Conservation (phyloP, 805 yeast species). For the Dipodascopsis uninucleata region DNA sequence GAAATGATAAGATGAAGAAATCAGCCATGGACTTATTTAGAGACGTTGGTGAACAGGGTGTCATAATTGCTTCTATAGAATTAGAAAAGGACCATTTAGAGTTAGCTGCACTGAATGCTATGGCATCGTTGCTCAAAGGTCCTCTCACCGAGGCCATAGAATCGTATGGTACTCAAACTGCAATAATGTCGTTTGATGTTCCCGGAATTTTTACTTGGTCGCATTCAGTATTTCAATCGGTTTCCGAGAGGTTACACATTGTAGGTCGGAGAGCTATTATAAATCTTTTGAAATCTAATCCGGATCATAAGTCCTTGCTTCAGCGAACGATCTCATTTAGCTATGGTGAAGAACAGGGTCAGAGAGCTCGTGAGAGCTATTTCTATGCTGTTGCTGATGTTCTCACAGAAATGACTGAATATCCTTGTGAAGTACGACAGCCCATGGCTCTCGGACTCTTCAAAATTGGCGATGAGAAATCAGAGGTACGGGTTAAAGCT, state of each 20-base stretch:
- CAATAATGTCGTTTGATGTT: conserved; percentile 66
- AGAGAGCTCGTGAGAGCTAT: conserved; percentile 59
- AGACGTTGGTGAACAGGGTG: conserved; percentile 37
- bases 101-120: conserved; percentile 68
- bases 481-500: conserved; percentile 67
- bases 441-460: conserved; percentile 71
- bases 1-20: conserved; percentile 58
- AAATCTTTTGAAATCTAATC: conserved; percentile 61
- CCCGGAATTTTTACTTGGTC: conserved; percentile 73
- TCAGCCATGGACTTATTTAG: conserved; percentile 39
- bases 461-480: conserved; percentile 71
- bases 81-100: conserved; percentile 70
- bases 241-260: conserved; percentile 55
- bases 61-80: conserved; percentile 68
- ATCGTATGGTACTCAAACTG: conserved; percentile 41
- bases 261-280: conserved; percentile 69
- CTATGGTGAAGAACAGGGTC: conserved; percentile 51
- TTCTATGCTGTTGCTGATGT: conserved; percentile 69
- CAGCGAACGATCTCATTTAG: conserved; percentile 68
- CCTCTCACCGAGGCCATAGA: conserved; percentile 48
- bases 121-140: conserved; percentile 76
- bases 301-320: conserved; percentile 49
- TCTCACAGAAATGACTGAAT: conserved; percentile 47
- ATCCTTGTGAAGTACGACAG: conserved; percentile 57
- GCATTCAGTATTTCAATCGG: conserved; percentile 56